Evolutionary conservation across 768 basidiomycete species (phyloP).

Genomic region (Agaricus bisporus): DNA sequence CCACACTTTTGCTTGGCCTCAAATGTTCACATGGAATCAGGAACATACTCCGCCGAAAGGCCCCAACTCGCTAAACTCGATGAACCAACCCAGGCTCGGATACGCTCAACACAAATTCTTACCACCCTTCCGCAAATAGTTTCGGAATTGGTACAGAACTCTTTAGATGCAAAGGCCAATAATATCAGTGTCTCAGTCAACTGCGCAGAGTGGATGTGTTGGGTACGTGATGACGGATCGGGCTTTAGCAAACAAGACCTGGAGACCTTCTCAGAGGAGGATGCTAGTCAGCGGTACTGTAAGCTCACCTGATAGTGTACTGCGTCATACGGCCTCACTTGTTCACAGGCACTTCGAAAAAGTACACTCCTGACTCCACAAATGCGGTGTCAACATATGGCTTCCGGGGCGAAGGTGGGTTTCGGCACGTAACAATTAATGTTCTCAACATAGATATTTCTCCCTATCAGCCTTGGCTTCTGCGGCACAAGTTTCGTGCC

Average conservation of each 20-base stretch:
- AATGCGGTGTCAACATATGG: constrained; percentile 67
- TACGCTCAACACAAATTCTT: constrained; percentile 81
- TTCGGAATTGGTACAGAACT: constrained; percentile 85
- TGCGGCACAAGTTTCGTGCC: constrained; percentile 66
- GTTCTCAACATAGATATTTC: background rate
- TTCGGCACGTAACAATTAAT: background rate
- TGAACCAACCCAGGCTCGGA: constrained; percentile 52
- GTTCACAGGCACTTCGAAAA: constrained; percentile 65
- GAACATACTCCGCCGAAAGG: too few relatives aligned
- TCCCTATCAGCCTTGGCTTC: constrained; percentile 70
- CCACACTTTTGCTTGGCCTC: too few relatives aligned
- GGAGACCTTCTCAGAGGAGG: constrained; percentile 41
- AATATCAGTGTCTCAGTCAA: constrained; percentile 70
- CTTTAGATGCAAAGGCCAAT: constrained; percentile 73
- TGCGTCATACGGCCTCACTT: background rate
- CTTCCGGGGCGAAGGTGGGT: constrained; percentile 86
- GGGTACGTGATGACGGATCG: constrained; percentile 80
- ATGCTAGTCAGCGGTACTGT: constrained; percentile 64
- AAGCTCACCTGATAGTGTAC: constrained; percentile 22
- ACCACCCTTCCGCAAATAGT: constrained; percentile 77
- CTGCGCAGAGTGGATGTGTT: constrained; percentile 72
- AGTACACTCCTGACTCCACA: constrained; percentile 44
- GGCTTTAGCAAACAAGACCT: constrained; percentile 68
- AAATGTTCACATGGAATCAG: too few relatives aligned
- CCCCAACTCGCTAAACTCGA: constrained; percentile 43